Percentiles rank a stretch among this genome's conserved stretches.
Evolutionary conservation across 2,329 filamentous ascomycete genomes (phyloP).

Genomic region (Sphaerulina vaccinii): DNA sequence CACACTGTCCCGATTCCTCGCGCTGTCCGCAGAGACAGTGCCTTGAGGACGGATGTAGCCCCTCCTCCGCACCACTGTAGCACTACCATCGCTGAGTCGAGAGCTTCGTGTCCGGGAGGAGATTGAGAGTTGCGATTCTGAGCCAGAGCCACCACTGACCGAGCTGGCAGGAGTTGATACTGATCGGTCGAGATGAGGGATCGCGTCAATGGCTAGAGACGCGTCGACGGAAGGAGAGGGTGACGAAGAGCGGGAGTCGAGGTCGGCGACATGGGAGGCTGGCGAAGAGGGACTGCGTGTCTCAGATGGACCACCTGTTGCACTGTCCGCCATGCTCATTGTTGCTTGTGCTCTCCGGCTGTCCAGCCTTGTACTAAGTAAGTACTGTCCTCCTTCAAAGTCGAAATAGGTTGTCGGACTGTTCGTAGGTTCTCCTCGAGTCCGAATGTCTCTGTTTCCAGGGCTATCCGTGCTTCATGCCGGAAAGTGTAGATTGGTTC

Average conservation of each 20-base stretch:
- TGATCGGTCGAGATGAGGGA: constrained; percentile 60
- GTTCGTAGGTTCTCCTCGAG: neutral
- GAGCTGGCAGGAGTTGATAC: constrained; percentile 61
- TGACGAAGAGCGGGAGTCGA: constrained; percentile 52
- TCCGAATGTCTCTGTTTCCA: no score
- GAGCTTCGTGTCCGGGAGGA: constrained; percentile 43
- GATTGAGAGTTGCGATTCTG: constrained; percentile 49
- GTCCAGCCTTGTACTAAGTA: no score
- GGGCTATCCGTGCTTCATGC: no score
- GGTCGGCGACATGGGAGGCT: constrained; percentile 29
- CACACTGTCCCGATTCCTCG: constrained; percentile 86
- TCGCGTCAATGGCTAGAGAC: constrained; percentile 60
- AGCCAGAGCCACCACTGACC: constrained; percentile 25
- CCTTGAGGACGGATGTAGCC: constrained; percentile 87
- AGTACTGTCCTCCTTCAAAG: neutral
- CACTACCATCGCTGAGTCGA: constrained; percentile 53
- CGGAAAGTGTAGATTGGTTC: no score
- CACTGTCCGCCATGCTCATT: constrained; percentile 6
- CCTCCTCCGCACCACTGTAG: constrained; percentile 55
- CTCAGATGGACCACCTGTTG: neutral
- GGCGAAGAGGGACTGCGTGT: constrained; percentile 19
- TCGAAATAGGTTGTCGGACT: no score
- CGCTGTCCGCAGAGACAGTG: constrained; percentile 86
- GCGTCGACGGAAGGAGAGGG: constrained; percentile 66
- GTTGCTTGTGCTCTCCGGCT: neutral